Conservation (phyloP, 1,139 yeast species). For the Yamadazyma taylorii region DNA sequence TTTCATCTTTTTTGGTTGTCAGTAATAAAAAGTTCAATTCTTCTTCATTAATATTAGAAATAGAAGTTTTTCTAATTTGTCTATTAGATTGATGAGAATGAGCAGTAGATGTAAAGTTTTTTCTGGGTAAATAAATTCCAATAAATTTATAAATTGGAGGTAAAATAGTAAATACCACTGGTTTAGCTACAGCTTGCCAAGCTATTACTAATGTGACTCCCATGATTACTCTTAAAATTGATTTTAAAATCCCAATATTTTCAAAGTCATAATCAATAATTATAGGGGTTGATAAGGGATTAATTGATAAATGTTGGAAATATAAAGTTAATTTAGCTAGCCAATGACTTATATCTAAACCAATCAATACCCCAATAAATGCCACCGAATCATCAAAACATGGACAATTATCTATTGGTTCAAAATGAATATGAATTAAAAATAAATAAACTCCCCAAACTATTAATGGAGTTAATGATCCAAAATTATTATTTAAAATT, state of each 20-base stretch:
- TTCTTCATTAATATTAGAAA: slow-evolving; percentile 43
- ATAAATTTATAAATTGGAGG: slow-evolving; percentile 48
- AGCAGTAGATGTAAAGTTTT: slow-evolving; percentile 41
- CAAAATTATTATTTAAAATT: slow-evolving; percentile 26
- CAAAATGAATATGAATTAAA: slow-evolving; percentile 69
- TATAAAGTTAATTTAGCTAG: slow-evolving; percentile 26
- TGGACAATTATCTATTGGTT: slow-evolving; percentile 93
- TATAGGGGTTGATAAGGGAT: slow-evolving; percentile 26
- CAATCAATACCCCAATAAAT: slow-evolving; percentile 84
- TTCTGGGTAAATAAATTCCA: slow-evolving; percentile 45
- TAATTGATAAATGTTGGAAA: slow-evolving; percentile 20
- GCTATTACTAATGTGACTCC: slow-evolving; percentile 62
- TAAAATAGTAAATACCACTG: slow-evolving; percentile 50
- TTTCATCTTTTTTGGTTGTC: slow-evolving; percentile 30
- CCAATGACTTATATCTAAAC: slow-evolving; percentile 64
- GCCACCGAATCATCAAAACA: slow-evolving; percentile 96
- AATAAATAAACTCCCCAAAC: slow-evolving; percentile 43
- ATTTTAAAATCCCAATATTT: slow-evolving; percentile 42
- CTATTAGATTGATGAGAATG: slow-evolving; percentile 34
- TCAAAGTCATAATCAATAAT: slow-evolving; percentile 39
- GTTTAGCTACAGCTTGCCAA: slow-evolving; percentile 73
- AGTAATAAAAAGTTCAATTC: slow-evolving; percentile 33
- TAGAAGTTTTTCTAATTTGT: slow-evolving; percentile 40
- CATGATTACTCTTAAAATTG: slow-evolving; percentile 46
- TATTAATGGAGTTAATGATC: slow-evolving; percentile 35